Conservation (phyloP, 169 alveolate genomes). For the Fabrea salina region DNA sequence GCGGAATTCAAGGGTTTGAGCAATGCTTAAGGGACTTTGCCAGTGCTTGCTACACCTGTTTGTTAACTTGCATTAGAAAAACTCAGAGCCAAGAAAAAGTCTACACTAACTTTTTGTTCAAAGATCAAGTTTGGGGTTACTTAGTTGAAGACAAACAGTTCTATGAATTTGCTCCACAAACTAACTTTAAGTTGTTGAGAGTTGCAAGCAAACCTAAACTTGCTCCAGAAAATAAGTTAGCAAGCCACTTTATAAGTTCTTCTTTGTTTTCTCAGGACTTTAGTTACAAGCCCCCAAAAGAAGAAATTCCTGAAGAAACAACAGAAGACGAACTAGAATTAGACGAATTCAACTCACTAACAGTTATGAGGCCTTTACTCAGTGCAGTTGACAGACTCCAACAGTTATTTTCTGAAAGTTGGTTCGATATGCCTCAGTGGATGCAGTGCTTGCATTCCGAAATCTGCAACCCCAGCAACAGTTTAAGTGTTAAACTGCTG, state of each 20-base stretch:
- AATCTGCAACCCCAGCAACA: conserved; percentile 52
- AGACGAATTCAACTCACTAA: conserved; percentile 73
- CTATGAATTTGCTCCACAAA: conserved; percentile 10
- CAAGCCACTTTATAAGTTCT: not conserved
- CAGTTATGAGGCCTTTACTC: conserved; percentile 74
- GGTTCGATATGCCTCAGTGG: conserved; percentile 74
- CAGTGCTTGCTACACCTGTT: not conserved
- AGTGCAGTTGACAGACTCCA: conserved; percentile 58
- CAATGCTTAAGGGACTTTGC: not conserved
- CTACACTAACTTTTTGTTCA: conserved; percentile 4
- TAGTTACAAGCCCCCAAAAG: not conserved
- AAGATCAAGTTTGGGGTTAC: conserved; percentile 1
- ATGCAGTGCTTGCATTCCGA: conserved; percentile 65
- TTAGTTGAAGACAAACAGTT: conserved; percentile 8
- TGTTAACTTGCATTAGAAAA: not conserved
- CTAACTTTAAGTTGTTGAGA: not conserved
- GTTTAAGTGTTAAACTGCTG: conserved; percentile 62
- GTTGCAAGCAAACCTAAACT: not conserved
- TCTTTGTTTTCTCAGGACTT: conserved; percentile 22
- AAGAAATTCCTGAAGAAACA: not conserved
- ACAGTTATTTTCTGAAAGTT: conserved; percentile 40
- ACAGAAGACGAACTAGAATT: conserved; percentile 10
- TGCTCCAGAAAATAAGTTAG: not conserved
- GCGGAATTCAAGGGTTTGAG: not conserved
- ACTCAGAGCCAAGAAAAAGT: conserved; percentile 38